Conservation (phyloP, 495 filamentous ascomycete species). For the Amorphotheca resinae region DNA sequence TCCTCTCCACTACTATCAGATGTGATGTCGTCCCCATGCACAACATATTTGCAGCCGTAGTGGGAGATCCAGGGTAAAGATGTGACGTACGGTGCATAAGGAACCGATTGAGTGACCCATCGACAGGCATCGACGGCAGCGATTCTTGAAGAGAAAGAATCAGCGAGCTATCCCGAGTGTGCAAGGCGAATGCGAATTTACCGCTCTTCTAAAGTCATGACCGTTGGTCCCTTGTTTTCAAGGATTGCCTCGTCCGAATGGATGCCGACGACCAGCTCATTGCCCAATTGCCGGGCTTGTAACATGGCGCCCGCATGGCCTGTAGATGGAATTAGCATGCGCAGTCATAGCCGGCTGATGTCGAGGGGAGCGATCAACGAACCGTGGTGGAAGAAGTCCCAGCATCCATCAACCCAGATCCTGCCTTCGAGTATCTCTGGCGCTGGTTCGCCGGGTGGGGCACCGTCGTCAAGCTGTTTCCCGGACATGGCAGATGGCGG, state of each 20-base stretch:
- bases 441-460: conserved; percentile 16
- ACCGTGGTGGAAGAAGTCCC: conserved; percentile 98
- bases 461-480: conserved; percentile 1
- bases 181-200: conserved; percentile 23
- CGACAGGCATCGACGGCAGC: conserved; percentile 87
- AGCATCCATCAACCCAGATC: conserved; percentile 97
- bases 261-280: conserved; percentile 77
- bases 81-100: conserved; percentile 90
- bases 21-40: conserved; percentile 85
- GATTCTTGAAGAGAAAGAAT: conserved; percentile 29
- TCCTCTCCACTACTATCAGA: conserved; percentile 78
- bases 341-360: conserved; percentile 1
- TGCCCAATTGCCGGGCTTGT: conserved; percentile 76
- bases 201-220: conserved; percentile 90
- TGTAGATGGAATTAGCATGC: conserved; percentile 21
- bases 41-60: conserved; percentile 85
- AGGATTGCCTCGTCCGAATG: conserved; percentile 92
- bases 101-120: conserved; percentile 75
- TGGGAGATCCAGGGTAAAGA: conserved; percentile 84
- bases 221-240: conserved; percentile 93
- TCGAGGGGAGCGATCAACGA: conserved; percentile 13
- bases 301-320: conserved; percentile 95
- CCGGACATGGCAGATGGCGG: conserved; percentile 1
- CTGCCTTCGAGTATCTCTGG: conserved; percentile 48
- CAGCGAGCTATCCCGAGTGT: conserved; percentile 7